Conservation (phyloP, 208 protist species). For the Trichomonas vaginalis region DNA sequence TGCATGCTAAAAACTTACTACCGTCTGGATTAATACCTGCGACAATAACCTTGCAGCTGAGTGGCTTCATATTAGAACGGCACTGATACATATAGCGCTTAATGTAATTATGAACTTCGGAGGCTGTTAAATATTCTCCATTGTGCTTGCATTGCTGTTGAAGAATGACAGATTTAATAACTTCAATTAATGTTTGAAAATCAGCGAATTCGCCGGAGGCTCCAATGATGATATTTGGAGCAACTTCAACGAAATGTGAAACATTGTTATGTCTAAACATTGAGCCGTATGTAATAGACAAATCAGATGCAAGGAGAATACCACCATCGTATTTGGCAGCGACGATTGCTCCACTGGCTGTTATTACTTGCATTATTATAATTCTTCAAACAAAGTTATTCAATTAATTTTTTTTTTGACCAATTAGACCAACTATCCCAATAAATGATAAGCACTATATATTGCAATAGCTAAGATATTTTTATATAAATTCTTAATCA, state of each 20-base stretch:
- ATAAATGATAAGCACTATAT: too few species aligned
- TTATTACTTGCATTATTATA: not conserved
- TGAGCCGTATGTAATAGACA: not conserved
- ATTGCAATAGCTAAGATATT: too few species aligned
- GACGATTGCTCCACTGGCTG: not conserved
- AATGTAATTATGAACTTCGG: not conserved
- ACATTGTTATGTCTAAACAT: not conserved
- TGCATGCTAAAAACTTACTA: not conserved
- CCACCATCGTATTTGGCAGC: not conserved
- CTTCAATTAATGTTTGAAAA: not conserved
- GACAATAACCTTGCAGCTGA: not conserved
- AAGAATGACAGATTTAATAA: not conserved
- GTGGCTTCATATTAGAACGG: not conserved
- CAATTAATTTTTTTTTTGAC: not conserved
- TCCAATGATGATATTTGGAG: constrained; percentile 6
- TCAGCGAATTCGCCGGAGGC: not conserved
- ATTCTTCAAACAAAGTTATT: not conserved
- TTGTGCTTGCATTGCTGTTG: not conserved
- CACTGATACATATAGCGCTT: not conserved
- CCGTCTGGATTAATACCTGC: not conserved
- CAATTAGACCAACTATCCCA: not conserved
- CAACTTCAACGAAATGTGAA: not conserved
- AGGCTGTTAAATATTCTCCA: not conserved
- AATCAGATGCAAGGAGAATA: not conserved
- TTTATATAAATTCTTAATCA: too few species aligned